Evolutionary conservation across 31 red algal genomes (phyloP), one percentile per base, ranked within the genome.

Genomic region (Odonthalia washingtoniensis): DNA sequence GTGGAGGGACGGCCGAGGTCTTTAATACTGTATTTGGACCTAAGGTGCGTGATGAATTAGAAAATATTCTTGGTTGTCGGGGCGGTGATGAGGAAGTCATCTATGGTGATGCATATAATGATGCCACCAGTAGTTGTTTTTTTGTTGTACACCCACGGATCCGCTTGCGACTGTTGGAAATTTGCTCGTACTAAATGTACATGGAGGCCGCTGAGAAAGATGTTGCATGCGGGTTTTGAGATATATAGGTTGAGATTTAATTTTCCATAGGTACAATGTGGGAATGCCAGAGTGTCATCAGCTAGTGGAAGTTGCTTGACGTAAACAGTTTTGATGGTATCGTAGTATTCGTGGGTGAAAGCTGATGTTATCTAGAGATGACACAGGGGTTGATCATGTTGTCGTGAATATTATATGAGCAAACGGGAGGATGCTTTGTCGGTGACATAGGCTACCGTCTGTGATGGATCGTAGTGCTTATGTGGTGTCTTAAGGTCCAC

Each of bases 401-500:
- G 35, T 32, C 36, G 63, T n/a, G n/a, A n/a, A n/a, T n/a, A n/a
- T 30, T 60, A 0, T 1, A 70, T 17, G 5, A 63, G 40, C 0
- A 84, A 46, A 9, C 62, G 5, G 3, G 52, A 32, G 31, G 40
- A 63, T 24, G 36, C 40, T 40, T 70, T 84, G 16, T 84, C 3
- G 24, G 80, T 37, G 4, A 65, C 36, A 64, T 87, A 49, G 2
- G 68, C 68, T 21, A 70, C 24, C 2, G 83, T 77, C 38, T 1
- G 52, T 38, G 74, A 36, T 21, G 70, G 41, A 41, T 87, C 43
- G 37, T 61, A 76, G 44, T 87, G 18, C 26, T 3, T 3, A n/a
- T 87, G 5, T 12, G 70, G 83, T 18, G 26, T 74, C 83, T 75
- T 77, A 33, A 12, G 70, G n/a, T 87, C 83, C 2, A 40, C 83